Conservation (phyloP, 768 basidiomycete genomes). For the Pilatotrama ljubarskyi region DNA sequence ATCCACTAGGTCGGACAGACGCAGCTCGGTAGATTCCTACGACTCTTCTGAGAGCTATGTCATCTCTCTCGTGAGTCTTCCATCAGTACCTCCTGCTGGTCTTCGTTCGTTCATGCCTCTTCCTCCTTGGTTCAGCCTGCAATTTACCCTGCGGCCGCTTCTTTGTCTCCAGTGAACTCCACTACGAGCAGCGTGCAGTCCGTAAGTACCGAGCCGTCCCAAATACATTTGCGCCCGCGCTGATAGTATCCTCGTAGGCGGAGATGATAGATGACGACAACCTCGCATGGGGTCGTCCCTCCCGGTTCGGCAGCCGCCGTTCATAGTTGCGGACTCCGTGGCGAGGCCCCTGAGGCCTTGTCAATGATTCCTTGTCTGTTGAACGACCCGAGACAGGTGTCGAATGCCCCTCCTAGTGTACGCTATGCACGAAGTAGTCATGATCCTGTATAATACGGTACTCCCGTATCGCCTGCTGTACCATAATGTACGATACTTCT, state of each 20-base stretch:
- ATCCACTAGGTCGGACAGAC: constrained; percentile 1
- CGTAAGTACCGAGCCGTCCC: background rate
- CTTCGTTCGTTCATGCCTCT: background rate
- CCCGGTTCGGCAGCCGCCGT: constrained; percentile 4
- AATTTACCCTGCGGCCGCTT: background rate
- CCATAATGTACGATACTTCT: too few relatives aligned
- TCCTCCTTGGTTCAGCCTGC: background rate
- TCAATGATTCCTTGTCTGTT: too few relatives aligned
- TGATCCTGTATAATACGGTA: too few relatives aligned
- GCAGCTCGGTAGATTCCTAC: constrained; percentile 7
- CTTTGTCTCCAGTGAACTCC: background rate
- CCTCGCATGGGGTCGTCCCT: constrained; percentile 22
- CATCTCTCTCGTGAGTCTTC: constrained; percentile 10
- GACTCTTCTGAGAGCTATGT: constrained; percentile 10
- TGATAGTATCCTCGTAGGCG: constrained; percentile 4
- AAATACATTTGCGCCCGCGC: background rate
- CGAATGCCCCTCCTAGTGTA: too few relatives aligned
- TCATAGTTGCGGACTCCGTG: background rate
- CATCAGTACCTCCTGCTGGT: too few relatives aligned
- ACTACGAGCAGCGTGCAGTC: background rate
- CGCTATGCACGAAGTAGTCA: too few relatives aligned
- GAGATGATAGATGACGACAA: constrained; percentile 28
- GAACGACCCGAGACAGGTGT: too few relatives aligned
- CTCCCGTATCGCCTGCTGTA: too few relatives aligned
- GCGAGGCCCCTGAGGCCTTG: too few relatives aligned